Percentiles rank a stretch among this genome's conserved stretches.
Evolutionary conservation across 2,329 filamentous ascomycete species (phyloP).

Genomic region (Anthostomella pinea): DNA sequence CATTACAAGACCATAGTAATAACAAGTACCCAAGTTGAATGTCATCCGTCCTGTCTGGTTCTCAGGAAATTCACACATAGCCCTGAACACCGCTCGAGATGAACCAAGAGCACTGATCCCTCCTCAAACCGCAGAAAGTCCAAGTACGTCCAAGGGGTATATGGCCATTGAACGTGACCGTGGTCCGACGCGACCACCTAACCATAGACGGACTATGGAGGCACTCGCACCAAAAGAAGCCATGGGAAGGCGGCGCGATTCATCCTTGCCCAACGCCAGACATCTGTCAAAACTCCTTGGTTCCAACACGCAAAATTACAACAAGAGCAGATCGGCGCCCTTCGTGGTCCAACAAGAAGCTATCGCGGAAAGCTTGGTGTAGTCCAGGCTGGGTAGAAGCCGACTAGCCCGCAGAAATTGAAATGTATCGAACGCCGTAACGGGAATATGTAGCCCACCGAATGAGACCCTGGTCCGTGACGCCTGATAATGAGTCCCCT

Average conservation of each 20-base stretch:
- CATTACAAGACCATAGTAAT: no score
- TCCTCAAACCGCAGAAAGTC: no score
- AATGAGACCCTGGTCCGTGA: conserved; percentile 18
- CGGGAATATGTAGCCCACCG: conserved; percentile 12
- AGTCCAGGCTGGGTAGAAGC: conserved; percentile 4
- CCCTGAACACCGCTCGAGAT: no score
- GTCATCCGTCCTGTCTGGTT: conserved; percentile 5
- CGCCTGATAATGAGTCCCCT: conserved; percentile 23
- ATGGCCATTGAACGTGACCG: no score
- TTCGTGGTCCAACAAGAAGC: conserved; percentile 9
- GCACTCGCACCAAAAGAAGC: conserved; percentile 1
- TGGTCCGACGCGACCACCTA: no score
- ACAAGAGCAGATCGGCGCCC: conserved; percentile 9
- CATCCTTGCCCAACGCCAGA: conserved; percentile 18
- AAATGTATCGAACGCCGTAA: conserved; percentile 17
- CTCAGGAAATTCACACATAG: no score
- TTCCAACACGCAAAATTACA: conserved; percentile 19
- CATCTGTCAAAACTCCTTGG: conserved; percentile 11
- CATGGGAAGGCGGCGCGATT: conserved; percentile 14
- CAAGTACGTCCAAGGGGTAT: no score
- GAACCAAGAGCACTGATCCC: no score
- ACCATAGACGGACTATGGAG: no score
- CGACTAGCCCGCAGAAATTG: conserved; percentile 10
- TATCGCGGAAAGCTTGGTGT: conserved; percentile 8
- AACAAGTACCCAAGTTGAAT: conserved; percentile 2